Evolutionary conservation across 441 rosid species (phyloP), one percentile per base, ranked within the genome.

Genomic region (Euphorbia corollata): DNA sequence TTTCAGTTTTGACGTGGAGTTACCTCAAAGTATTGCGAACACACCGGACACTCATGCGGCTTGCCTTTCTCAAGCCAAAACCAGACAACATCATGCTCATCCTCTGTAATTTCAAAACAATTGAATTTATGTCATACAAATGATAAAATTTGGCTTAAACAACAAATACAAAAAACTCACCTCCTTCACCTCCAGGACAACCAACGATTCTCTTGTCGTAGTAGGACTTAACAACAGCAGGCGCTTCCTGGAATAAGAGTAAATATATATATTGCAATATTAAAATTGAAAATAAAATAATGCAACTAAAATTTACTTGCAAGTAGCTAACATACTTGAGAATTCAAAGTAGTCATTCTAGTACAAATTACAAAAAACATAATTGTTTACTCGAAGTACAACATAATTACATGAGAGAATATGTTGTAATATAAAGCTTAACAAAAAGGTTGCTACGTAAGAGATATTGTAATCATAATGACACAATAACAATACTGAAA

Each of bases 21-120:
- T 73, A 94, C 99, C 88, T 81, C 90, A 78, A 94, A 91, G 81
- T 87, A 81, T 72, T 89, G 99, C 2, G 91, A 41, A 79, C 99
- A 94, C 65, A 91, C 98, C 1, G 96, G 98, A 80, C 99, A 91
- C 75, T 89, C 97, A 60, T 79, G 78, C 2, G 90, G 83, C 82
- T 85, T 82, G 83, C 87, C 98, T 77, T 94, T 94, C 86, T 88
- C 85, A 82, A 94, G 86, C 98, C 98, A 89, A 79, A 91, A 94
- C 98, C 99, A 94, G 62, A 91, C 96, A 59, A 89, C 91, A 58
- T 94, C 98, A 68, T 94, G 99, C 71, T 91, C 98, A 43, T 94
- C 98, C 86, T 93, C 97, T 93, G 82, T 68, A 70, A 63, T 63
- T 47, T 5, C 51, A 57, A 64, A 64, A 34, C 13, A 66, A 61